Base-by-base conservation (phyloP, 2,329 filamentous ascomycete species). In the Daldinia eschscholtzii region DNA sequence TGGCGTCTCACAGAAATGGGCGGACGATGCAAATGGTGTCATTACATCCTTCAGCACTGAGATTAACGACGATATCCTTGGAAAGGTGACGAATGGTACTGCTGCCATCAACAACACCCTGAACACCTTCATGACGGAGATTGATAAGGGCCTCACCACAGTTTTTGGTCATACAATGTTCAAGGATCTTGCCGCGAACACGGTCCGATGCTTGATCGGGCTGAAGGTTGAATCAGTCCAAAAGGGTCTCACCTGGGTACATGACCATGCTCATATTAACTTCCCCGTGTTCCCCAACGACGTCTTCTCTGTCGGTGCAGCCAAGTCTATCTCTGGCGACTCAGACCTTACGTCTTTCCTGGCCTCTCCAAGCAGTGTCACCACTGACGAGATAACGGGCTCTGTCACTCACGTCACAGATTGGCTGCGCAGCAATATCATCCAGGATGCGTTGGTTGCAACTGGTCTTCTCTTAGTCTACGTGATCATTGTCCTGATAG, bases 231-330 rank as follows among this genome's bases (percentile, higher is more conserved):
- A 92, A 72, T 88, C 90, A 23, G 89, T 99, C 72, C 89, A 98
- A 79, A 91, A 92, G 76, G 96, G 92, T 12, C 85, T 98, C n/a
- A 97, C 93, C 0, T 99, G 95, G 95, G 92, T 97, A 10, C 88
- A 92, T 75, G 91, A 98, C 73, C 84, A 98, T 78, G 93, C 96
- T 3, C 88, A 96, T 69, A 87, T 99, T 74, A 84, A 88, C 67
- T 91, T 99, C 74, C 96, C 96, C 0, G 81, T 88, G 60, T 89
- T 98, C 68, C 85, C 88, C 28, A 91, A 93, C 74, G 87, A 97
- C 78, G 92, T 92, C 1, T 97, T 98, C 81, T 95, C 93, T 65
- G 83, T 91, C 60, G 94, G 94, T 46, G 92, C 94, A 63, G 83
- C 88, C 35, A 84, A 86, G 52, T 87, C 86, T 41, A 81, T 91